Conservation (phyloP, 805 yeast species). For the Cyberlindnera mrakii region DNA sequence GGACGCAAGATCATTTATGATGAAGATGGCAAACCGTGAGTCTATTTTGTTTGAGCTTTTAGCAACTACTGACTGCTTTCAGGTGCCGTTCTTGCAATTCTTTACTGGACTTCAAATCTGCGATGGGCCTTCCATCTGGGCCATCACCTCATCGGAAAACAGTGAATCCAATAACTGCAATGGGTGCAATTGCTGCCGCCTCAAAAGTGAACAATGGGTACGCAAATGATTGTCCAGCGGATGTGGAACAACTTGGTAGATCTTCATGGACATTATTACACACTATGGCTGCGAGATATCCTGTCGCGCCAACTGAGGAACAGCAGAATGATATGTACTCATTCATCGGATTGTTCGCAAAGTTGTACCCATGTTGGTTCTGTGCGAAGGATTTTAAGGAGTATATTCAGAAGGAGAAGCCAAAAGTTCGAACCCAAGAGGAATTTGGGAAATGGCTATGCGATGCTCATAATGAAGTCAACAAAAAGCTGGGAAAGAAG, state of each 20-base stretch:
- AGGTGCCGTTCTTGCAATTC: constrained; percentile 84
- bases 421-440: constrained; percentile 61
- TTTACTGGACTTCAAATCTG: constrained; percentile 71
- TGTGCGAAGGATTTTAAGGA: constrained; percentile 81
- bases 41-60: constrained; percentile 11
- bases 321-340: constrained; percentile 69
- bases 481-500: constrained; percentile 78
- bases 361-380: constrained; percentile 88
- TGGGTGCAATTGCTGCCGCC: constrained; percentile 9
- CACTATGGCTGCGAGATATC: constrained; percentile 84
- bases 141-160: neutral
- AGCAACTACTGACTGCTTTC: constrained; percentile 2
- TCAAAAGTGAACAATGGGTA: constrained; percentile 19
- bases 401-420: constrained; percentile 46
- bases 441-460: constrained; percentile 88
- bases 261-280: constrained; percentile 93
- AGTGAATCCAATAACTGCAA: neutral
- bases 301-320: constrained; percentile 52
- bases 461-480: constrained; percentile 93
- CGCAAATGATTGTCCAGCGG: constrained; percentile 71
- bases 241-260: constrained; percentile 70
- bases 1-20: constrained; percentile 74
- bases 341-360: constrained; percentile 66
- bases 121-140: constrained; percentile 25
- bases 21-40: constrained; percentile 91